Percentiles rank a stretch among this genome's conserved stretches.
Evolutionary conservation across 2,329 filamentous ascomycete genomes (phyloP).

Genomic region (Alternaria brassicicola): DNA sequence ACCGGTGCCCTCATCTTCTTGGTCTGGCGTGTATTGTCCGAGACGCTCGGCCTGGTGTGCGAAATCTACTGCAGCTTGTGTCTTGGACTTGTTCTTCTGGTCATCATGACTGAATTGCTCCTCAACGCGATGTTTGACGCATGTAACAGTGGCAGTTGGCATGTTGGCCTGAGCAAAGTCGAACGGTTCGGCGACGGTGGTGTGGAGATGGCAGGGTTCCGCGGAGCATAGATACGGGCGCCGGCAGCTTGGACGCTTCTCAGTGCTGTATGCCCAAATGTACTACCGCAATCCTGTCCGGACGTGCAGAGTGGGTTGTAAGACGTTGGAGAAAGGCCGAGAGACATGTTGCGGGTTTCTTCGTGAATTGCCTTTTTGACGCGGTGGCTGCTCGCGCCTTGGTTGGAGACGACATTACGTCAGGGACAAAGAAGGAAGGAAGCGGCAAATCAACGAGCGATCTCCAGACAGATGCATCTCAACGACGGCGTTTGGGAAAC

Average conservation of each 20-base stretch:
- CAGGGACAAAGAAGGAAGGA: not conserved
- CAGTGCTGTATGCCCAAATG: not conserved
- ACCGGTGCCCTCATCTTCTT: conserved; percentile 51
- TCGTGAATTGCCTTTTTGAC: not conserved
- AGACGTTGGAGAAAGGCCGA: not conserved
- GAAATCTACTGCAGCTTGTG: conserved; percentile 60
- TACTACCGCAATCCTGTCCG: not conserved
- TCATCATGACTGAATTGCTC: conserved; percentile 25
- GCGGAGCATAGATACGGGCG: conserved; percentile 13
- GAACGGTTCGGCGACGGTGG: conserved; percentile 24
- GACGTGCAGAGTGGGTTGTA: not conserved
- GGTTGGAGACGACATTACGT: conserved; percentile 16
- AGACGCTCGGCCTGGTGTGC: conserved; percentile 63
- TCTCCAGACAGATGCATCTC: conserved; percentile 17
- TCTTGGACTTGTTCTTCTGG: conserved; percentile 35
- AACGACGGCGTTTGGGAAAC: conserved; percentile 10
- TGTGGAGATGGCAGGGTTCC: conserved; percentile 27
- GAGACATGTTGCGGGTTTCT: conserved; percentile 6
- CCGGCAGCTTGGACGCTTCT: not conserved
- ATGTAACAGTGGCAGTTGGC: conserved; percentile 23
- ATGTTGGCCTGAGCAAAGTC: conserved; percentile 23
- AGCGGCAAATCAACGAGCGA: conserved; percentile 7
- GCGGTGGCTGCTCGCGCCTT: conserved; percentile 15
- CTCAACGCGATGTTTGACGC: conserved; percentile 21
- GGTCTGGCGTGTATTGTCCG: conserved; percentile 48